Evolutionary conservation across 345 rosid species (phyloP).

Genomic region (Pugionium cornutum): DNA sequence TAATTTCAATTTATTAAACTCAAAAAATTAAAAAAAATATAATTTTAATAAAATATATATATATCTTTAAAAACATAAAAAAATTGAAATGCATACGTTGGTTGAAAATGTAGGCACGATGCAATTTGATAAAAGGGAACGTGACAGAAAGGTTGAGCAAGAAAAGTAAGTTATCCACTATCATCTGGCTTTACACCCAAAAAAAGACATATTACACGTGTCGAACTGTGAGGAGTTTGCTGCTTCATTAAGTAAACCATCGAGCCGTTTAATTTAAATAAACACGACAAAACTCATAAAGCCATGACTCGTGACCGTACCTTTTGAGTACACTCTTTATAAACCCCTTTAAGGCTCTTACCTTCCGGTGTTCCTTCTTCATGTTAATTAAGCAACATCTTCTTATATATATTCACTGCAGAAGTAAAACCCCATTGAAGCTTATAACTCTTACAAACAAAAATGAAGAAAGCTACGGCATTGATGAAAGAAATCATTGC

Average conservation of each 20-base stretch:
- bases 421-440: conserved; percentile 4
- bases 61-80: background rate
- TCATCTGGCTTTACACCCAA: conserved; percentile 4
- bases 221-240: conserved; percentile 27
- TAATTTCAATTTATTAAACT: no score
- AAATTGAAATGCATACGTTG: conserved; percentile 23
- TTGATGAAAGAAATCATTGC: conserved; percentile 57
- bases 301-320: conserved; percentile 27
- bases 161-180: conserved; percentile 30
- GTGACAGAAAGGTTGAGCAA: conserved; percentile 34
- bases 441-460: conserved; percentile 13
- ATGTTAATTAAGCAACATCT: conserved; percentile 25
- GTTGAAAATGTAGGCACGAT: conserved; percentile 31
- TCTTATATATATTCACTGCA: conserved; percentile 6
- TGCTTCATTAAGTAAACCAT: conserved; percentile 38
- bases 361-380: conserved; percentile 35
- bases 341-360: conserved; percentile 23
- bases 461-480: conserved; percentile 65
- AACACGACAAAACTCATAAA: conserved; percentile 27
- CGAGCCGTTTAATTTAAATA: conserved; percentile 10
- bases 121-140: conserved; percentile 32
- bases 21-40: no score
- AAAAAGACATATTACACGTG: conserved; percentile 23
- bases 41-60: no score
- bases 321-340: conserved; percentile 22